Conservation (phyloP, 306 rosid species). For the Cucurbita argyrosperma region DNA sequence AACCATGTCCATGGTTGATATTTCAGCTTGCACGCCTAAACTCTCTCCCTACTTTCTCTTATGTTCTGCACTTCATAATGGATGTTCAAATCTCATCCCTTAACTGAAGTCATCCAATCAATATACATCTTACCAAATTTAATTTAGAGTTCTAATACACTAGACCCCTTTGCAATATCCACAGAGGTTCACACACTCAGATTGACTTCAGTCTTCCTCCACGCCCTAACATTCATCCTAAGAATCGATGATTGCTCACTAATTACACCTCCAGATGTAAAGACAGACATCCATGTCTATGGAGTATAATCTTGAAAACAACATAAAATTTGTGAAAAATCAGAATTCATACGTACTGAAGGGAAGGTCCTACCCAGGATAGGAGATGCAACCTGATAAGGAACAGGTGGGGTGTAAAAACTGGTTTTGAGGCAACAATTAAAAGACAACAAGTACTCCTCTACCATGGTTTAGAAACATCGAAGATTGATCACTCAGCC, state of each 20-base stretch:
- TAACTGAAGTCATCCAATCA: not conserved
- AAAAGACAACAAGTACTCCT: not conserved
- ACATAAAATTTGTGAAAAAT: no score
- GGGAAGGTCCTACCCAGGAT: not conserved
- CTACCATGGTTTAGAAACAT: not conserved
- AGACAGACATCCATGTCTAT: not conserved
- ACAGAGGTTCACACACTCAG: not conserved
- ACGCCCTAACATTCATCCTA: not conserved
- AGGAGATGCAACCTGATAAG: not conserved
- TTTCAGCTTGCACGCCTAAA: not conserved
- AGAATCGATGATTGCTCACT: not conserved
- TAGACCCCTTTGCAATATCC: conserved; percentile 8
- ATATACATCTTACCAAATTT: conserved; percentile 15
- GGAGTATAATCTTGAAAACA: no score
- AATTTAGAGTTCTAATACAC: not conserved
- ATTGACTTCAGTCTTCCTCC: not conserved
- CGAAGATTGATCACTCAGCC: not conserved
- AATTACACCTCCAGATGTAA: not conserved
- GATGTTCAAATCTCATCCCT: no score
- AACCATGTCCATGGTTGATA: not conserved
- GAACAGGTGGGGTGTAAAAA: not conserved
- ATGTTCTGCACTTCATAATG: no score
- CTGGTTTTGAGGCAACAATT: not conserved
- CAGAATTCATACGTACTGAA: not conserved
- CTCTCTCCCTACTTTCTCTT: not conserved